Evolutionary conservation across 441 rosid species (phyloP).

Genomic region (Iberis amara): DNA sequence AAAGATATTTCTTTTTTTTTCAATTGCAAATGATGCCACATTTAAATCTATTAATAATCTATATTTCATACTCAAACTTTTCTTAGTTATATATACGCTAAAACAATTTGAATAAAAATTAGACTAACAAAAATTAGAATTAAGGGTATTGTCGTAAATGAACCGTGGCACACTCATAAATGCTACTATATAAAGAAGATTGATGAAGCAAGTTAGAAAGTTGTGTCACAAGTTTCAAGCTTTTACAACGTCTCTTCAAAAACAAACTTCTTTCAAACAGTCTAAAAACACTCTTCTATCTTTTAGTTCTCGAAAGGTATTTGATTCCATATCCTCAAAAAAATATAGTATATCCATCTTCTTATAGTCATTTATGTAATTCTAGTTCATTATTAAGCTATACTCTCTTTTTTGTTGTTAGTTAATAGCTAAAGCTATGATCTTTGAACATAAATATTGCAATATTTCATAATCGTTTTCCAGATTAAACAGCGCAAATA

Average conservation of each 20-base stretch:
- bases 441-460: conserved; percentile 8
- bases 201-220: conserved; percentile 24
- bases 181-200: conserved; percentile 31
- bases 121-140: neutral
- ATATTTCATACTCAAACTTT: no score
- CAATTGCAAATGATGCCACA: no score
- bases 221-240: conserved; percentile 34
- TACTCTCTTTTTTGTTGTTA: no score
- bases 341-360: conserved; percentile 13
- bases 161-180: conserved; percentile 23
- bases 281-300: conserved; percentile 21
- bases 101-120: neutral
- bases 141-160: conserved; percentile 37
- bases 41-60: no score
- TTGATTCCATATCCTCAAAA: conserved; percentile 11
- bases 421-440: neutral
- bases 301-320: conserved; percentile 31
- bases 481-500: no score
- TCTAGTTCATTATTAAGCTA: neutral
- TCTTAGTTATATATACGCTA: neutral
- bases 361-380: conserved; percentile 20
- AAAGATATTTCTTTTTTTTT: no score
- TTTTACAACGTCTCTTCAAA: conserved; percentile 25
- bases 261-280: conserved; percentile 26
- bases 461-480: no score